phyloP scores from a whole-genome alignment of 1,139 yeast genomes.

The Sugiyamaella novakii region DNA sequence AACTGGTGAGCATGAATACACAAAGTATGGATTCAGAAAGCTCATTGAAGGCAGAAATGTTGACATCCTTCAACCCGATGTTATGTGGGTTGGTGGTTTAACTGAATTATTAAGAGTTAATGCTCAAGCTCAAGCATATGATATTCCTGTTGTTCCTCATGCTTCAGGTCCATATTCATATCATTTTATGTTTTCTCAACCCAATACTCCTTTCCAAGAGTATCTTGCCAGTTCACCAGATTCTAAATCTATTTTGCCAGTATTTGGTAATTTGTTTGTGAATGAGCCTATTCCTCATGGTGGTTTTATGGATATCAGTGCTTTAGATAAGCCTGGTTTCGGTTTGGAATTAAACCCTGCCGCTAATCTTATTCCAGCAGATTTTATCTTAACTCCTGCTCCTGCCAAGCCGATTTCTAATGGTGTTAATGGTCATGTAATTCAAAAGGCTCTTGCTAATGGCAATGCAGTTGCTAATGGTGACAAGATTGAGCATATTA shows the following conservation, averaged over 20 bases:
- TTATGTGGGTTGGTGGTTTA: conserved; percentile 57
- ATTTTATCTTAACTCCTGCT: conserved; percentile 44
- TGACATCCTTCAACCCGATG: conserved; percentile 54
- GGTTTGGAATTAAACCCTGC: conserved; percentile 51
- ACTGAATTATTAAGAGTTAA: conserved; percentile 51
- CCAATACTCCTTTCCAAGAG: conserved; percentile 55
- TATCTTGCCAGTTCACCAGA: conserved; percentile 55
- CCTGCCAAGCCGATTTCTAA: conserved; percentile 45
- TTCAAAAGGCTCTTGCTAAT: conserved; percentile 2
- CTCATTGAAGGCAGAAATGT: conserved; percentile 51
- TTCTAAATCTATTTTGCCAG: conserved; percentile 49
- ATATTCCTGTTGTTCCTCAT: conserved; percentile 55
- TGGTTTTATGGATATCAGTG: conserved; percentile 46
- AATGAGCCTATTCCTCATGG: conserved; percentile 52
- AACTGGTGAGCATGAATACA: conserved; percentile 55
- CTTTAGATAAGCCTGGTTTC: conserved; percentile 50
- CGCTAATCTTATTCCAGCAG: conserved; percentile 48
- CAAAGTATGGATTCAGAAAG: conserved; percentile 53
- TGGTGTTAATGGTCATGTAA: neutral
- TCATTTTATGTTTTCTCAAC: conserved; percentile 53
- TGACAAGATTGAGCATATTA: neutral
- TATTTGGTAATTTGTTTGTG: conserved; percentile 49
- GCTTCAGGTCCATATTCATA: conserved; percentile 56
- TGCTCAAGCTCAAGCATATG: conserved; percentile 55
- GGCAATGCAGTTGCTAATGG: neutral